phyloP scores from a whole-genome alignment of 1,139 yeast genomes.

The Pichia sp. region DNA sequence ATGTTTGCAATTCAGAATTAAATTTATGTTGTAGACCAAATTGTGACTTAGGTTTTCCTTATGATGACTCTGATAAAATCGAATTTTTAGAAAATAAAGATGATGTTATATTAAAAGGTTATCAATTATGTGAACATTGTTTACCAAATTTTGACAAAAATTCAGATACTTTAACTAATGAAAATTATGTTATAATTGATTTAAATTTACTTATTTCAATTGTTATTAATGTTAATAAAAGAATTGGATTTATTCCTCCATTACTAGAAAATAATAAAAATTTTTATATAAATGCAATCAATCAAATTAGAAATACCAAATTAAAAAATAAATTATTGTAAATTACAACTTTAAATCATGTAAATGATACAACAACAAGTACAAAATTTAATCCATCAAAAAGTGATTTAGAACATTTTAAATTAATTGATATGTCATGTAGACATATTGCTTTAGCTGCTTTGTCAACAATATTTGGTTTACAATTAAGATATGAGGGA shows the following conservation, averaged over 20 bases:
- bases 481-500: conserved; percentile 1
- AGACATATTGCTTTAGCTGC: conserved; percentile 82
- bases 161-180: conserved; percentile 8
- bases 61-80: conserved; percentile 39
- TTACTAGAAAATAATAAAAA: conserved; percentile 44
- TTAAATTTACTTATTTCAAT: conserved; percentile 49
- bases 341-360: background rate
- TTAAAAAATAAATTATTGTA: conserved; percentile 19
- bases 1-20: conserved; percentile 42
- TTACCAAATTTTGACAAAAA: conserved; percentile 29
- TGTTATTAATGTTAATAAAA: conserved; percentile 50
- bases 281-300: conserved; percentile 19
- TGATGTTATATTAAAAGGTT: conserved; percentile 45
- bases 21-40: conserved; percentile 58
- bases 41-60: conserved; percentile 47
- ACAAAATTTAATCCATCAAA: conserved; percentile 32
- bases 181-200: conserved; percentile 36
- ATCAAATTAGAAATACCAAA: conserved; percentile 15
- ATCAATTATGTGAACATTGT: conserved; percentile 48
- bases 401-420: conserved; percentile 62
- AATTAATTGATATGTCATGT: conserved; percentile 73
- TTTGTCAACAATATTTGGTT: conserved; percentile 37
- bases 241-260: conserved; percentile 54
- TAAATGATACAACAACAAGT: background rate
- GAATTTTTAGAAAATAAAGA: conserved; percentile 35